These are phyloP conservation scores for Monosporozyma unispora DNA, from an alignment of 805 yeast genomes.

Conservation along the genomic window DNA sequence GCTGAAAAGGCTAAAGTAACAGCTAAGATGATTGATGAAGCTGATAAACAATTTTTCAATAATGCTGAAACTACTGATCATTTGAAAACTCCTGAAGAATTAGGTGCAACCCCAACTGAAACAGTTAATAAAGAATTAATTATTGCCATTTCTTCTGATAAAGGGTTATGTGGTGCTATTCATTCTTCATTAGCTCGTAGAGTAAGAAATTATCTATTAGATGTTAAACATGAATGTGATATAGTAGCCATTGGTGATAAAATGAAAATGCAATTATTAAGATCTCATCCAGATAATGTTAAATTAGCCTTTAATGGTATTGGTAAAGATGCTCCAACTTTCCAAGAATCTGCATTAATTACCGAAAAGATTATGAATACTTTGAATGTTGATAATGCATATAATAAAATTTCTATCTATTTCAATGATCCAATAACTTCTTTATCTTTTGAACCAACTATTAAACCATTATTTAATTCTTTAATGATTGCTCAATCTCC, in stretches of 20 bases:
- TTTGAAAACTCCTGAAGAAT: slow-evolving; percentile 28
- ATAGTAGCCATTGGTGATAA: slow-evolving; percentile 91
- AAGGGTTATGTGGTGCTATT: slow-evolving; percentile 97
- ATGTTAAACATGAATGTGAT: slow-evolving; percentile 54
- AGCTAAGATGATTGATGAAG: slow-evolving; percentile 74
- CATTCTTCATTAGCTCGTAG: slow-evolving; percentile 91
- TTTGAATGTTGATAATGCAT: slow-evolving; percentile 30
- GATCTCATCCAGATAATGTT: slow-evolving; percentile 66
- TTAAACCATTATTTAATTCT: slow-evolving; percentile 56
- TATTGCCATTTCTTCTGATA: slow-evolving; percentile 88
- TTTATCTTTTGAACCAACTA: slow-evolving; percentile 81
- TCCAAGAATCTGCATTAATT: slow-evolving; percentile 79
- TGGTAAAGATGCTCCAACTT: slow-evolving; percentile 96
- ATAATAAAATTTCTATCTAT: slow-evolving; percentile 69
- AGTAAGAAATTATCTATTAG: slow-evolving; percentile 62
- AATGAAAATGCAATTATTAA: slow-evolving; percentile 75
- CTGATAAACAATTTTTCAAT: slow-evolving; percentile 69
- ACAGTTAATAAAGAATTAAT: slow-evolving; percentile 55
- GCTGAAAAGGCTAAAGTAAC: slow-evolving; percentile 92
- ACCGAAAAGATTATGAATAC: slow-evolving; percentile 71
- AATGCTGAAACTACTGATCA: slow-evolving; percentile 69
- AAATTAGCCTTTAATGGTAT: slow-evolving; percentile 78
- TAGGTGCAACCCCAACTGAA: not conserved
- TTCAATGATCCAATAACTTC: slow-evolving; percentile 85
- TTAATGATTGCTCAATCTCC: slow-evolving; percentile 75